These are phyloP conservation scores for Zymoseptoria tritici DNA, from an alignment of 2,329 filamentous ascomycete genomes.

Conservation along the genomic window DNA sequence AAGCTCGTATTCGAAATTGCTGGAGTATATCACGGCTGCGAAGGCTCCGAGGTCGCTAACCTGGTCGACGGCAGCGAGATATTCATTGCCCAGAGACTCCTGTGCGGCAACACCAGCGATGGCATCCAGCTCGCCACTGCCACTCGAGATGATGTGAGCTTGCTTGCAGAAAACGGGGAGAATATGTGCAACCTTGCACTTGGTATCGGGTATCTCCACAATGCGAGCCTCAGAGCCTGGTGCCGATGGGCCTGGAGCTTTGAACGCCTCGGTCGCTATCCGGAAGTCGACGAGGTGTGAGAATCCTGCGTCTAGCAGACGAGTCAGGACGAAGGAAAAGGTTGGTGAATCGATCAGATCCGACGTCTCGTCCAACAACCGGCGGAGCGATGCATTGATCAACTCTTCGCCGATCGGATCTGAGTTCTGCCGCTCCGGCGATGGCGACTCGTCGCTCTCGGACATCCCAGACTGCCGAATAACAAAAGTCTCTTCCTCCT, in stretches of 20 bases:
- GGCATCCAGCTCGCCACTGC: slow-evolving; percentile 54
- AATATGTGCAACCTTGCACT: slow-evolving; percentile 76
- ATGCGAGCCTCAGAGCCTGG: slow-evolving; percentile 47
- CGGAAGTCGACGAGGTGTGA: slow-evolving; percentile 75
- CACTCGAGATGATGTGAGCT: slow-evolving; percentile 79
- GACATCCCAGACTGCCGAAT: slow-evolving; percentile 77
- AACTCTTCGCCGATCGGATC: slow-evolving; percentile 25
- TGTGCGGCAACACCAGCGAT: slow-evolving; percentile 23
- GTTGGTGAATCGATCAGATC: slow-evolving; percentile 91
- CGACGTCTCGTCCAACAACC: slow-evolving; percentile 88
- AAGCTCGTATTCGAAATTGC: slow-evolving; percentile 59
- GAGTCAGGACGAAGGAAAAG: slow-evolving; percentile 77
- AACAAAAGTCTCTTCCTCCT: slow-evolving; percentile 71
- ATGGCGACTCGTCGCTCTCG: slow-evolving; percentile 27
- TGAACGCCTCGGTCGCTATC: slow-evolving; percentile 71
- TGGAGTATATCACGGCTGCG: slow-evolving; percentile 78
- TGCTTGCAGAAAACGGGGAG: slow-evolving; percentile 85
- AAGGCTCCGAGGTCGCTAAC: slow-evolving; percentile 74
- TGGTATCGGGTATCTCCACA: slow-evolving; percentile 41
- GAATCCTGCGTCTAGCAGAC: slow-evolving; percentile 82
- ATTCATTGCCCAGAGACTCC: slow-evolving; percentile 38
- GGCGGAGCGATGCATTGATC: slow-evolving; percentile 59
- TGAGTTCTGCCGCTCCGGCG: slow-evolving; percentile 13
- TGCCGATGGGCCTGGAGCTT: slow-evolving; percentile 36
- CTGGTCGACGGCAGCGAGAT: slow-evolving; percentile 60